phyloP scores from a whole-genome alignment of 2,329 filamentous ascomycete species.

The Colletotrichum sp. region DNA sequence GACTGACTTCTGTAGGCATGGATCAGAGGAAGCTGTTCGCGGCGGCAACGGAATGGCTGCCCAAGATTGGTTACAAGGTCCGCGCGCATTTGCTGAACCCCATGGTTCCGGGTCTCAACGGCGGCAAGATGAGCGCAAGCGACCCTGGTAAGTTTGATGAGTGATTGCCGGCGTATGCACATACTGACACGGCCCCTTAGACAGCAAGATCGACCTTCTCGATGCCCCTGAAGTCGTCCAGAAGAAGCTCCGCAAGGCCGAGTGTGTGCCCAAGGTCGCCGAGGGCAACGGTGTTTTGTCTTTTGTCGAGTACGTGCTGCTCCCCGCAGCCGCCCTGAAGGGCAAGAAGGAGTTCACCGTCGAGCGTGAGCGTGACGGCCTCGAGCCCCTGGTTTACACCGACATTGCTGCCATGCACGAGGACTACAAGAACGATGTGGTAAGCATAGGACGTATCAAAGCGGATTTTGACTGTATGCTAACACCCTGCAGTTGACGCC shows the following conservation, averaged over 20 bases:
- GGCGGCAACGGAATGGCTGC: conserved; percentile 82
- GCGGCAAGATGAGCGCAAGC: conserved; percentile 87
- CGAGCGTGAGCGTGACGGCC: conserved; percentile 64
- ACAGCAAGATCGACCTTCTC: conserved; percentile 93
- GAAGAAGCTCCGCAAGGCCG: conserved; percentile 87
- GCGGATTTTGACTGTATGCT: neutral
- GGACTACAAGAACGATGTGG: conserved; percentile 79
- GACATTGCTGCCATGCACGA: conserved; percentile 75
- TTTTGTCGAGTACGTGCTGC: conserved; percentile 85
- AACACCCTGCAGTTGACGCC: conserved; percentile 66
- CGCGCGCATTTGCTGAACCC: conserved; percentile 72
- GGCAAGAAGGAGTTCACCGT: conserved; percentile 69
- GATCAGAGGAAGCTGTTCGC: conserved; percentile 93
- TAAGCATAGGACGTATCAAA: neutral
- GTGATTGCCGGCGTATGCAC: neutral
- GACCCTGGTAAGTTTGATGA: conserved; percentile 57
- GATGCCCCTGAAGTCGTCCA: conserved; percentile 76
- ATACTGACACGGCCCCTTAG: conserved; percentile 40
- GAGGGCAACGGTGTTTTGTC: conserved; percentile 88
- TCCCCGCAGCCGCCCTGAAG: conserved; percentile 75
- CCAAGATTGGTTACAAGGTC: conserved; percentile 83
- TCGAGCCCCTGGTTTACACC: conserved; percentile 81
- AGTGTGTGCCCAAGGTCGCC: conserved; percentile 74
- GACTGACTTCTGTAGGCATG: conserved; percentile 39
- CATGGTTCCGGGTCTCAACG: conserved; percentile 86